These are phyloP conservation scores for Westerdykella sp. DNA, from an alignment of 2,329 filamentous ascomycete genomes.

Conservation along the genomic window DNA sequence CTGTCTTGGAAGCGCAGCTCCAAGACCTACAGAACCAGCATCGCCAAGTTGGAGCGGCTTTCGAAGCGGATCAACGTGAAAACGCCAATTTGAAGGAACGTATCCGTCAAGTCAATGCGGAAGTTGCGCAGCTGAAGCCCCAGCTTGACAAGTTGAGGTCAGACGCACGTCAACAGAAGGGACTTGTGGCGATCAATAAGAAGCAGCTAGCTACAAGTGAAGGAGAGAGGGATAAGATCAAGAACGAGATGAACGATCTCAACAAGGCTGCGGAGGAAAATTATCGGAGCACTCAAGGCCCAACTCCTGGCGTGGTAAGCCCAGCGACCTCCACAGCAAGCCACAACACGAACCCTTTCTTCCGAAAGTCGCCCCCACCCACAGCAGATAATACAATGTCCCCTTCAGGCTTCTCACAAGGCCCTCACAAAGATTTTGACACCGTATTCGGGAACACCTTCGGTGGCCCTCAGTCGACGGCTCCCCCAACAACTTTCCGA, in stretches of 20 bases:
- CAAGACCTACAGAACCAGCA: slow-evolving; percentile 80
- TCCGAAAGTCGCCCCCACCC: slow-evolving; percentile 56
- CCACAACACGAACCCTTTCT: slow-evolving; percentile 87
- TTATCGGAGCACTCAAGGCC: slow-evolving; percentile 26
- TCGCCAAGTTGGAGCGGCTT: slow-evolving; percentile 62
- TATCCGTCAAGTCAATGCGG: slow-evolving; percentile 74
- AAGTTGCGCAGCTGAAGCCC: slow-evolving; percentile 77
- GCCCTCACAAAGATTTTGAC: slow-evolving; percentile 56
- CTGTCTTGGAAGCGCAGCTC: slow-evolving; percentile 72
- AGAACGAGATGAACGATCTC: slow-evolving; percentile 67
- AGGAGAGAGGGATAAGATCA: slow-evolving; percentile 79
- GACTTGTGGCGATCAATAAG: slow-evolving; percentile 95
- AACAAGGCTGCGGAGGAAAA: slow-evolving; percentile 56
- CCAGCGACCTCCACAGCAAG: slow-evolving; percentile 59
- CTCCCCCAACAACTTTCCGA: slow-evolving; percentile 58
- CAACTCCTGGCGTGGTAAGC: slow-evolving; percentile 53
- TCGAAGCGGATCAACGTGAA: slow-evolving; percentile 84
- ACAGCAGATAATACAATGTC: slow-evolving; percentile 46
- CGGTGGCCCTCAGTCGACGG: slow-evolving; percentile 39
- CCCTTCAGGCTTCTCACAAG: slow-evolving; percentile 43
- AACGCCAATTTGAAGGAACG: slow-evolving; percentile 80
- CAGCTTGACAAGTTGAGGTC: slow-evolving; percentile 89
- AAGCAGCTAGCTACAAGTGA: slow-evolving; percentile 92
- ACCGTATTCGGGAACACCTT: slow-evolving; percentile 75
- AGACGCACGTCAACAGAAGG: slow-evolving; percentile 91